phyloP scores from a whole-genome alignment of 2,329 filamentous ascomycete species.

The Arthroderma sp. region DNA sequence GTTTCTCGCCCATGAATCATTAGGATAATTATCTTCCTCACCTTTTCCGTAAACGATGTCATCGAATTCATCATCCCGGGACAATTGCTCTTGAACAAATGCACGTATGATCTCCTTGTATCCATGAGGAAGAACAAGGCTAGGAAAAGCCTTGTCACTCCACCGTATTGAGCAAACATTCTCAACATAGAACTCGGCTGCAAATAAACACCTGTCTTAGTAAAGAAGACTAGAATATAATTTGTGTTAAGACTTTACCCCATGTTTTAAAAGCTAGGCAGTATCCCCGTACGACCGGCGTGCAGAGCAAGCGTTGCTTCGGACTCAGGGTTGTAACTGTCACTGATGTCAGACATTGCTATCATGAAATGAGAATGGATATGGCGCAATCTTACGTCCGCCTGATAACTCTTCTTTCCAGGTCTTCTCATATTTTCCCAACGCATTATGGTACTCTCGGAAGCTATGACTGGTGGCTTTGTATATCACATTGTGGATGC shows the following conservation, averaged over 20 bases:
- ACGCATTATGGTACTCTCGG: neutral
- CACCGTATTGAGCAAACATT: neutral
- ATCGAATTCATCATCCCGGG: neutral
- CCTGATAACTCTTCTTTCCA: neutral
- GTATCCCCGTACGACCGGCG: neutral
- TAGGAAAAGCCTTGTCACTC: neutral
- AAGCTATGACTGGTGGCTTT: neutral
- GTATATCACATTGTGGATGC: neutral
- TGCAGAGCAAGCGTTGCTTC: neutral
- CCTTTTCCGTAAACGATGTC: neutral
- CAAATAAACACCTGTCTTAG: neutral
- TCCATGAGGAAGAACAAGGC: neutral
- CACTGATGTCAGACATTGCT: neutral
- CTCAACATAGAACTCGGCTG: neutral
- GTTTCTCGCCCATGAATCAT: neutral
- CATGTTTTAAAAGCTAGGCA: neutral
- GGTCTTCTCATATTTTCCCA: neutral
- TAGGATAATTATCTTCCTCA: neutral
- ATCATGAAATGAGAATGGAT: neutral
- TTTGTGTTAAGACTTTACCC: neutral
- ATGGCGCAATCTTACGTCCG: neutral
- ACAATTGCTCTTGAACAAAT: neutral
- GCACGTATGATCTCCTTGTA: neutral
- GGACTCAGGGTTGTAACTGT: neutral
- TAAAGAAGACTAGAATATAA: neutral